Evolutionary conservation across 176 grass and related monocot genomes (phyloP).

Genomic region (Carex myosuroides): DNA sequence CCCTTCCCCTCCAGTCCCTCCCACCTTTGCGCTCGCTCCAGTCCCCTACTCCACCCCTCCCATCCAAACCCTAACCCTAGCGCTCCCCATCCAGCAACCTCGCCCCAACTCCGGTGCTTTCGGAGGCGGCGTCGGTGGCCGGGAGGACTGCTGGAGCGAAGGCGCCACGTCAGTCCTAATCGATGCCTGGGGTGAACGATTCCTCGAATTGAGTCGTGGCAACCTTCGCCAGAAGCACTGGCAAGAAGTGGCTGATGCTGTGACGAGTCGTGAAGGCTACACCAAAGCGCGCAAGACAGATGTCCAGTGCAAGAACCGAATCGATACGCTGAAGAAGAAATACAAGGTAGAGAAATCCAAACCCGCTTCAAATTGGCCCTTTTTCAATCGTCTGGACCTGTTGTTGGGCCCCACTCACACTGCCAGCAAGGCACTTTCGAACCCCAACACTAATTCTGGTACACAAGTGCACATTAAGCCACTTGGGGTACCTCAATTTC

Average conservation of each 20-base stretch:
- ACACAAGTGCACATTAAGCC: constrained; percentile 24
- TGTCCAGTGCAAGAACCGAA: constrained; percentile 97
- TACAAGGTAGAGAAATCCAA: constrained; percentile 90
- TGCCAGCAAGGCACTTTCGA: background rate
- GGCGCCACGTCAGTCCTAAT: constrained; percentile 78
- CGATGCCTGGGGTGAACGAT: constrained; percentile 93
- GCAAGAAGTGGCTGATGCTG: constrained; percentile 95
- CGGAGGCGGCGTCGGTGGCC: constrained; percentile 37
- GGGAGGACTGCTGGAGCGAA: constrained; percentile 98
- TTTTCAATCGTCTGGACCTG: constrained; percentile 61
- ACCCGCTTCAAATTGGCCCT: constrained; percentile 63
- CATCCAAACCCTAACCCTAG: constrained; percentile 32
- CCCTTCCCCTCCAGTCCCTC: constrained; percentile 35
- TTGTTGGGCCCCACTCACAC: constrained; percentile 66
- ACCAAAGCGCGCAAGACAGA: constrained; percentile 70
- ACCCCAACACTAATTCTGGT: constrained; percentile 20
- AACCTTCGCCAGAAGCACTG: constrained; percentile 93
- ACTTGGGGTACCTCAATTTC: constrained; percentile 34
- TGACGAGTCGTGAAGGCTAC: constrained; percentile 77
- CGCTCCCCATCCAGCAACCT: constrained; percentile 70
- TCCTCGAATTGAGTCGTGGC: constrained; percentile 81
- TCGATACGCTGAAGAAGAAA: constrained; percentile 99
- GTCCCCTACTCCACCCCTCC: constrained; percentile 35
- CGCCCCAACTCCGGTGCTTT: constrained; percentile 12
- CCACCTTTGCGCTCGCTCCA: constrained; percentile 33